Conservation (phyloP, 192 early-diverging fungal genomes). For the Pecoramyces ruminantium region DNA sequence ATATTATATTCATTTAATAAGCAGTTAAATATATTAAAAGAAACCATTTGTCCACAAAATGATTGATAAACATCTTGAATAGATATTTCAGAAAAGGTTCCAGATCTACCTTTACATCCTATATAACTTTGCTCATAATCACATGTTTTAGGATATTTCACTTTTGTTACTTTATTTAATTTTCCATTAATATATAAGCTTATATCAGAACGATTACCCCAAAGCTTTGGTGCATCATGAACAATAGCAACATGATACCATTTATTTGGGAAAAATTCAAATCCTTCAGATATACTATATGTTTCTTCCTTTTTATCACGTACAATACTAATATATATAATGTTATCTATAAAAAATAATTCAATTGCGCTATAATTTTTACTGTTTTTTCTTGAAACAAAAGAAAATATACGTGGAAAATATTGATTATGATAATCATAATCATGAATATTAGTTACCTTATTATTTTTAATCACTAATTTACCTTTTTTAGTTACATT, state of each 20-base stretch:
- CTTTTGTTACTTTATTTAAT: constrained; percentile 12
- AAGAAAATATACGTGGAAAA: neutral
- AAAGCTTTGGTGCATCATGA: constrained; percentile 34
- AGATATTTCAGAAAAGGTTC: neutral
- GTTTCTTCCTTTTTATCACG: neutral
- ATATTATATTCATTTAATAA: neutral
- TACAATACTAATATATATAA: neutral
- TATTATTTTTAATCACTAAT: neutral
- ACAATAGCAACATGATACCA: constrained; percentile 57
- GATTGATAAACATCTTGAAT: neutral
- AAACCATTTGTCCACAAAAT: neutral
- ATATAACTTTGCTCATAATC: neutral
- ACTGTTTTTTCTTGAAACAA: neutral
- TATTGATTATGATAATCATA: neutral
- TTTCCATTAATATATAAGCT: constrained; percentile 45
- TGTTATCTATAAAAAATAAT: neutral
- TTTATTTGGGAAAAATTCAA: constrained; percentile 27
- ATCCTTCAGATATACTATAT: constrained; percentile 17
- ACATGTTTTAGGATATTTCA: neutral
- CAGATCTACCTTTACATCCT: neutral
- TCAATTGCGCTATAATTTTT: neutral
- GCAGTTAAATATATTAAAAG: neutral
- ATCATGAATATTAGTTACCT: neutral
- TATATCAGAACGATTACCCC: constrained; percentile 18
- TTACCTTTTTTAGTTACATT: neutral